Evolutionary conservation across 805 yeast species (phyloP), one percentile per base, ranked within the genome.

Genomic region (Millerago galiae): DNA sequence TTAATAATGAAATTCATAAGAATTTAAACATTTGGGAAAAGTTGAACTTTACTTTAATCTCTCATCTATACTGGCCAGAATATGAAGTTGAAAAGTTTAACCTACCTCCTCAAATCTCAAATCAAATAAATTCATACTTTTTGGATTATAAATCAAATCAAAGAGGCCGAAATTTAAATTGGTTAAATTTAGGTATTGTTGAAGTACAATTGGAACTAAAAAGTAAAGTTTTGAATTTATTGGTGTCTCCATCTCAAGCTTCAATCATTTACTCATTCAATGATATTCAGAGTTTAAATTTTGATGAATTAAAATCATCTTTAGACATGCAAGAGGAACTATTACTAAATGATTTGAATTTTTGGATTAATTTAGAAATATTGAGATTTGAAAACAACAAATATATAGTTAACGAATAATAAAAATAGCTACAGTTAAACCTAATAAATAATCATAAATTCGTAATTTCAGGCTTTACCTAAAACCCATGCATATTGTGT

Each of bases 21-120:
- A 46, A 58, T 40, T 13, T 39, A 16, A 34, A 48, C 24, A 41
- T 54, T 37, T 49, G 61, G 12, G 44, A 51, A 5, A 45, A 47
- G 2, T 65, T 81, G 27, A 77, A 75, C 41, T 75, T 86, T 0
- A 70, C 82, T 3, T 69, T 88, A 15, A 63, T 91, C 10, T 88
- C 96, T 1, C 77, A 83, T 46, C 60, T 84, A 15, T 91, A 80
- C 58, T 91, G 99, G 99, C 87, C 90, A 1, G 55, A 59, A 21
- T 49, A 51, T 8, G 46, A 53, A n/a, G 49, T 50, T 14, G 36
- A 44, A 3, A 34, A 42, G 16, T 65, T 70, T 78, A 50, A 57
- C 52, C 8, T 53, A 2, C 93, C 95, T 1, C 48, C 51, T 0
- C 53, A 43, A 1, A 60, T 88, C 2, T 56, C 66, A 25, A 35